Percentiles rank a stretch among this genome's conserved stretches.
phyloP scores from a whole-genome alignment of 1,139 yeast species.

The Ashbya aceris region DNA sequence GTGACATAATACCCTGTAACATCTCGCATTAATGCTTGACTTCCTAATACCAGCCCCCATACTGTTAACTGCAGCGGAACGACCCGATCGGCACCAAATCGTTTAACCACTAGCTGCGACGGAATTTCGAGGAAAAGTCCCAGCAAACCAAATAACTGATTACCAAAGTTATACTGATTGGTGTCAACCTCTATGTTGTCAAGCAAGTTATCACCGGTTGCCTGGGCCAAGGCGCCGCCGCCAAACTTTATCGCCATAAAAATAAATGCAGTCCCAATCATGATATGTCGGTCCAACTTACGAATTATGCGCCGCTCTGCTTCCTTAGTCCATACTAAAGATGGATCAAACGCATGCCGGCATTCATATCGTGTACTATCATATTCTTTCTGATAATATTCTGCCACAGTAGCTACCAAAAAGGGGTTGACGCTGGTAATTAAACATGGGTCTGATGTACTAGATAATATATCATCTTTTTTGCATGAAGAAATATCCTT shows the following conservation, averaged over 20 bases:
- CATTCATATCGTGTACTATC: slow-evolving; percentile 39
- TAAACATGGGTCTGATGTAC: too few species aligned
- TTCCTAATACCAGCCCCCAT: slow-evolving; percentile 43
- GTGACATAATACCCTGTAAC: slow-evolving; percentile 34
- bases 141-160: slow-evolving; percentile 36
- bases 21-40: slow-evolving; percentile 35
- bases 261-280: slow-evolving; percentile 39
- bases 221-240: slow-evolving; percentile 42
- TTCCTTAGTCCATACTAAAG: slow-evolving; percentile 37
- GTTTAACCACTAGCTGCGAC: slow-evolving; percentile 43
- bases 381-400: slow-evolving; percentile 34
- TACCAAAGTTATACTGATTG: slow-evolving; percentile 40
- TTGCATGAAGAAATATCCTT: too few species aligned
- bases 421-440: too few species aligned
- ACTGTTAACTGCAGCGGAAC: slow-evolving; percentile 41
- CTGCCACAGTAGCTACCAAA: slow-evolving; percentile 36
- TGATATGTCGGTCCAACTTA: slow-evolving; percentile 38
- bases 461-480: too few species aligned
- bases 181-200: slow-evolving; percentile 38
- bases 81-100: slow-evolving; percentile 46
- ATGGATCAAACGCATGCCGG: slow-evolving; percentile 38
- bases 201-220: slow-evolving; percentile 41
- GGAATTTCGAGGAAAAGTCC: slow-evolving; percentile 46
- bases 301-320: slow-evolving; percentile 37
- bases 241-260: slow-evolving; percentile 45